Conservation (phyloP, 306 rosid species). For the Rosa lucieae region DNA sequence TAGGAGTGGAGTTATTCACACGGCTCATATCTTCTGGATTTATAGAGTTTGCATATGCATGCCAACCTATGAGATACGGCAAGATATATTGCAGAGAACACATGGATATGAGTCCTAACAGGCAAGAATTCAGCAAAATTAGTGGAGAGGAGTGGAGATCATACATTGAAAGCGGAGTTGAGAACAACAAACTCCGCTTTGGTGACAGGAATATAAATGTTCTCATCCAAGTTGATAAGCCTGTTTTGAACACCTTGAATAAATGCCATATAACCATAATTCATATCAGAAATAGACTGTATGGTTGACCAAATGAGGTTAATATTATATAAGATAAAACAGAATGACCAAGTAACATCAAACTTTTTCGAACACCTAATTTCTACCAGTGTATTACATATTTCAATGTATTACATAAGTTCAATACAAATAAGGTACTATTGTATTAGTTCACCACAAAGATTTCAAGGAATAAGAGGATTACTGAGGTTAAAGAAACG, state of each 20-base stretch:
- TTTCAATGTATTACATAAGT: too few species aligned
- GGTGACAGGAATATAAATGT: constrained; percentile 70
- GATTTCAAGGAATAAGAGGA: constrained; percentile 34
- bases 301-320: neutral
- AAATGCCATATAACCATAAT: constrained; percentile 17
- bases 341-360: neutral
- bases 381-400: neutral
- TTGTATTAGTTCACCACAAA: neutral
- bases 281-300: constrained; percentile 19
- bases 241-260: constrained; percentile 81
- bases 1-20: constrained; percentile 41
- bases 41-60: constrained; percentile 66
- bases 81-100: constrained; percentile 59
- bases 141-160: constrained; percentile 10
- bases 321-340: neutral
- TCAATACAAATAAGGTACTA: neutral
- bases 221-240: constrained; percentile 69
- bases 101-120: constrained; percentile 5
- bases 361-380: neutral
- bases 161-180: constrained; percentile 74
- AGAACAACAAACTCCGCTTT: constrained; percentile 80
- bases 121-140: neutral
- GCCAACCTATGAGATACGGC: constrained; percentile 89
- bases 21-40: constrained; percentile 53
- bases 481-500: constrained; percentile 90